A percentile compares a stretch with the other conserved stretches of the same genome.
These are phyloP conservation scores for Trichoderma arundinaceum DNA, from an alignment of 2,329 filamentous ascomycete species.

Conservation along the genomic window DNA sequence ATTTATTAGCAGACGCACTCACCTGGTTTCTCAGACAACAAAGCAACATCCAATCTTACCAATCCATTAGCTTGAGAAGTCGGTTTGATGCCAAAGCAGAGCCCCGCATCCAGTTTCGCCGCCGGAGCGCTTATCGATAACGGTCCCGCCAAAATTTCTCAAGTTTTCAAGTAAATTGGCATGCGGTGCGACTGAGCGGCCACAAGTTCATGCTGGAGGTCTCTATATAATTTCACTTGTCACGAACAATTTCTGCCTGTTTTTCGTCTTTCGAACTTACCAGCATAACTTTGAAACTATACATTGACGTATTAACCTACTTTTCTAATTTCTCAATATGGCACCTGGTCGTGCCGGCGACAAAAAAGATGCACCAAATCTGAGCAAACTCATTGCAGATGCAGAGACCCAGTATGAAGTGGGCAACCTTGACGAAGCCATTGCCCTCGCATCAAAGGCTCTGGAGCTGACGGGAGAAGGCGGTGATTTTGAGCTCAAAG, in stretches of 20 bases:
- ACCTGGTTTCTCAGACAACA: neutral
- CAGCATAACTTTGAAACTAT: neutral
- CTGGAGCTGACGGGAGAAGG: slow-evolving; percentile 51
- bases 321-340: slow-evolving; percentile 40
- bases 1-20: neutral
- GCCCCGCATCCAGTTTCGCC: slow-evolving; percentile 35
- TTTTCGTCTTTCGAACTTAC: too few species aligned
- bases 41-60: slow-evolving; percentile 13
- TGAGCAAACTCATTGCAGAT: slow-evolving; percentile 45
- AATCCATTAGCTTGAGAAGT: slow-evolving; percentile 2
- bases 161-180: slow-evolving; percentile 26
- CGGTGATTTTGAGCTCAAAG: slow-evolving; percentile 63
- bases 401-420: slow-evolving; percentile 51
- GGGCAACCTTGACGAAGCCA: slow-evolving; percentile 50
- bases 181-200: slow-evolving; percentile 17
- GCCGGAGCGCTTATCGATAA: slow-evolving; percentile 44
- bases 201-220: slow-evolving; percentile 9
- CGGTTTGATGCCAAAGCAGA: slow-evolving; percentile 29
- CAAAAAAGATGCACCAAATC: slow-evolving; percentile 42
- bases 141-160: slow-evolving; percentile 40
- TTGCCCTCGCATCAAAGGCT: slow-evolving; percentile 50
- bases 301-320: neutral
- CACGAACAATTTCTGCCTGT: neutral
- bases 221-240: slow-evolving; percentile 5
- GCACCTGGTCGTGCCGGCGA: slow-evolving; percentile 49